These are phyloP conservation scores for Castanea mollissima DNA, from an alignment of 306 rosid species.

Conservation along the genomic window DNA sequence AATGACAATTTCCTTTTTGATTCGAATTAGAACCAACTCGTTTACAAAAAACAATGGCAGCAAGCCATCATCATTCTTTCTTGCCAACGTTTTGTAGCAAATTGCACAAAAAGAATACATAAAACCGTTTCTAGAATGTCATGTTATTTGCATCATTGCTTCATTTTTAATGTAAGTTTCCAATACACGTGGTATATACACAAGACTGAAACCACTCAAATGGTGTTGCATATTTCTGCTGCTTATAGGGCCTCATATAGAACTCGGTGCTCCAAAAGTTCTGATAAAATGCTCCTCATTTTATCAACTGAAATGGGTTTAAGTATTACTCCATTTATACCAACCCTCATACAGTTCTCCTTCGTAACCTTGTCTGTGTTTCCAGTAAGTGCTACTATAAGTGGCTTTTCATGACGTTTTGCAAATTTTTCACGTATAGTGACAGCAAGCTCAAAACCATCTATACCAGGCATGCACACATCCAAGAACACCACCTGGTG, in stretches of 20 bases:
- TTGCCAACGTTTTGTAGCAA: background rate
- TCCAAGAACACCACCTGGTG: constrained; percentile 83
- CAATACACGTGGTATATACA: constrained; percentile 32
- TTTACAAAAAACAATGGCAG: background rate
- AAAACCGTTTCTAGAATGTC: background rate
- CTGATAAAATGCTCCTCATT: constrained; percentile 72
- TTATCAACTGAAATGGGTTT: constrained; percentile 91
- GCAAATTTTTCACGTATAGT: constrained; percentile 62
- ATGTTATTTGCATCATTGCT: constrained; percentile 26
- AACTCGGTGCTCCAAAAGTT: constrained; percentile 69
- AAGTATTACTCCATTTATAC: constrained; percentile 73
- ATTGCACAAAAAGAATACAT: constrained; percentile 7
- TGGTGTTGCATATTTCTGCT: constrained; percentile 12
- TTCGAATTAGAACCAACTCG: background rate
- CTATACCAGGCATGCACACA: constrained; percentile 53
- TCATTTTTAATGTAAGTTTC: constrained; percentile 15
- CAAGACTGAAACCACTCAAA: constrained; percentile 4
- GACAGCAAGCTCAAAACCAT: constrained; percentile 62
- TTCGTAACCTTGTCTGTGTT: constrained; percentile 65
- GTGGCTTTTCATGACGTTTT: constrained; percentile 68
- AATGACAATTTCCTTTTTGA: background rate
- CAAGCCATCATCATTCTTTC: background rate
- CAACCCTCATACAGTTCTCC: constrained; percentile 81
- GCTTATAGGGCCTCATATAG: constrained; percentile 56
- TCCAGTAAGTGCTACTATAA: constrained; percentile 74